Evolutionary conservation across 2,329 filamentous ascomycete species (phyloP).

Genomic region (Lecanicillium sp.): DNA sequence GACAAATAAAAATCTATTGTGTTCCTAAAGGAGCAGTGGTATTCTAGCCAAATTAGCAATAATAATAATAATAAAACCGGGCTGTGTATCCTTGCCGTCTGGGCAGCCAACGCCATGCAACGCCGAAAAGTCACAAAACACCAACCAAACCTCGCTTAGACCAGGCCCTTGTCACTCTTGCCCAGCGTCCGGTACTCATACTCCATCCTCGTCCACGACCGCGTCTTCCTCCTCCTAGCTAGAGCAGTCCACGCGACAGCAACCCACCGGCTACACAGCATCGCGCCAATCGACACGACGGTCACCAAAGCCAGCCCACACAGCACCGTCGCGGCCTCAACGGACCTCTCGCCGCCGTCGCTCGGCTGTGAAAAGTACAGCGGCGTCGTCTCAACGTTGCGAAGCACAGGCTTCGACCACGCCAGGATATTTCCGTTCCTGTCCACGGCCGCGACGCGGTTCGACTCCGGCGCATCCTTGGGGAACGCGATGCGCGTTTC

Average conservation of each 20-base stretch:
- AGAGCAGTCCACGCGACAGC: neutral
- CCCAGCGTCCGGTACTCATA: too few relatives aligned
- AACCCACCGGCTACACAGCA: neutral
- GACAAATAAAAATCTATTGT: too few relatives aligned
- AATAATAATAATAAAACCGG: too few relatives aligned
- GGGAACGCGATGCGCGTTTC: conserved; percentile 15
- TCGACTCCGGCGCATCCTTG: conserved; percentile 9
- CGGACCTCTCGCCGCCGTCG: neutral
- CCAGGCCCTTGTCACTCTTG: too few relatives aligned
- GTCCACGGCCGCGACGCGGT: conserved; percentile 15
- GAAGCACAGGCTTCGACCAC: conserved; percentile 2
- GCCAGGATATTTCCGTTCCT: conserved; percentile 17
- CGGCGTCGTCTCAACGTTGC: neutral
- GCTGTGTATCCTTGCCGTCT: too few relatives aligned
- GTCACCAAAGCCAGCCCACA: neutral
- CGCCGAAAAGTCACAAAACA: too few relatives aligned
- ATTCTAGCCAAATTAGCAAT: too few relatives aligned
- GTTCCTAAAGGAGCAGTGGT: too few relatives aligned
- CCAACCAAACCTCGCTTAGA: too few relatives aligned
- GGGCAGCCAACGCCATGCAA: too few relatives aligned
- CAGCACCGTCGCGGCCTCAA: neutral
- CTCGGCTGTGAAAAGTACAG: conserved; percentile 2
- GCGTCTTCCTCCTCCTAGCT: too few relatives aligned
- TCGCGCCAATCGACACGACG: neutral
- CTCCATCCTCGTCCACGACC: too few relatives aligned